Base-by-base conservation (phyloP, 306 rosid genomes). In the Prunus salicina region DNA sequence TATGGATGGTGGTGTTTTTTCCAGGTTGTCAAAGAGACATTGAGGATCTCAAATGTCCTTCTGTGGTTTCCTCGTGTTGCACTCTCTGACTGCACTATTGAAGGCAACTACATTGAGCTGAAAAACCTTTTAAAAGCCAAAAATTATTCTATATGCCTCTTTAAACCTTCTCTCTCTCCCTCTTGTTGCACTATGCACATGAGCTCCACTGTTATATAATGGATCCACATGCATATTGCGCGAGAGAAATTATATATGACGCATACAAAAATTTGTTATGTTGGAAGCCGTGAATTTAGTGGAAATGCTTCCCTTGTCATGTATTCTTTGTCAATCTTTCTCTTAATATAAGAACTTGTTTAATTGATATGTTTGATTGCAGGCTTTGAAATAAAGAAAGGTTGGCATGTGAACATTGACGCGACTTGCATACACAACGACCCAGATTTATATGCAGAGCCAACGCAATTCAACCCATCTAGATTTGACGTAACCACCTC, bases 51-150 rank as follows among this genome's bases (percentile, higher is more conserved):
- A 13, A 91, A 91, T 69, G 91, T 89, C 75, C 74, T 89, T 53
- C 19, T 86, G 69, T 91, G 96, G 96, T 87, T 81, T 82, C 93
- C 96, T 74, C 93, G 96, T 41, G 87, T 87, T 57, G 93, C 89
- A 46, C 89, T 84, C 32, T 55, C 72, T 49, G 89, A 91, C 81
- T 86, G 92, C 89, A 86, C 72, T 75, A 81, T 91, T 68, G 87
- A 84, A 76, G 96, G 93, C 77, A 63, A 12, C 41, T 67, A 6
- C 15, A 32, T 25, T 12, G 11, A 69, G 20, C 25, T 9, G n/a
- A 55, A 38, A 38, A 38, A 55, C 24, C 61, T 19, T 38, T 38
- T 38, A 7, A 38, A 38, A 38, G 43, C 43, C 1, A 6, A 38
- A 38, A 38, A 38, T 38, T 38, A 38, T 38, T 38, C 43, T 38